Base-by-base conservation (phyloP, 116 monocot genomes). In the Phalaenopsis hybrid region DNA sequence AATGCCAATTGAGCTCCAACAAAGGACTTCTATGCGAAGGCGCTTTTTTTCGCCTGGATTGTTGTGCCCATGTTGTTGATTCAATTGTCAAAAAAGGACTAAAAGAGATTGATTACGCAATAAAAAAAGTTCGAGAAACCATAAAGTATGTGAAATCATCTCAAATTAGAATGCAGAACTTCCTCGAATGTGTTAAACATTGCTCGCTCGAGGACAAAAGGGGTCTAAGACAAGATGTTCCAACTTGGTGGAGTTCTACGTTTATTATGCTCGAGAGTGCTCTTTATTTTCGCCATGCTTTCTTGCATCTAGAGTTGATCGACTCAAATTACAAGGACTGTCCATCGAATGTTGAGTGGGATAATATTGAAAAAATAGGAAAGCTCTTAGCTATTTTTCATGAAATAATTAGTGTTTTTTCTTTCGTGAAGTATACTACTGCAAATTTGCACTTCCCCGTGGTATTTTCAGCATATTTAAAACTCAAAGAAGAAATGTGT, bases 381-480 rank as follows among this genome's bases (percentile, higher is more conserved):
- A 79, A 79, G 10, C 89, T 85, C 69, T 72, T 91, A 61, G 67
- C 75, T 23, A 73, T 89, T 34, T 81, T 91, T 33, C 81, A 84
- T 78, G 87, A 87, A 46, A 76, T 82, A 0, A 83, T 80, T 46
- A 83, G 43, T 80, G 50, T 80, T 23, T 82, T 91, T 34, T 79
- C 86, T 49, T 78, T 82, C n/a, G n/a, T 80, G 2, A 58, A 79
- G 57, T 74, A 87, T 69, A 85, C 87, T 10, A 91, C 89, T 72
- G 28, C 89, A 5, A 91, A 89, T 49, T 78, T 91, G 44, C 88
- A 84, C 57, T 89, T 92, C 58, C 92, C 87, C 21, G 92, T 92
- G 55, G 88, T 85, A 28, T 94, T 90, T 88, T 90, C 83, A 68
- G 87, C 90, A 65, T 85, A 92, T 45, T 68, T 83, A 23, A 88